Percentiles rank a stretch among this genome's conserved stretches.
Conservation (phyloP, 2,329 filamentous ascomycete genomes). For the Diaporthe amygdali region DNA sequence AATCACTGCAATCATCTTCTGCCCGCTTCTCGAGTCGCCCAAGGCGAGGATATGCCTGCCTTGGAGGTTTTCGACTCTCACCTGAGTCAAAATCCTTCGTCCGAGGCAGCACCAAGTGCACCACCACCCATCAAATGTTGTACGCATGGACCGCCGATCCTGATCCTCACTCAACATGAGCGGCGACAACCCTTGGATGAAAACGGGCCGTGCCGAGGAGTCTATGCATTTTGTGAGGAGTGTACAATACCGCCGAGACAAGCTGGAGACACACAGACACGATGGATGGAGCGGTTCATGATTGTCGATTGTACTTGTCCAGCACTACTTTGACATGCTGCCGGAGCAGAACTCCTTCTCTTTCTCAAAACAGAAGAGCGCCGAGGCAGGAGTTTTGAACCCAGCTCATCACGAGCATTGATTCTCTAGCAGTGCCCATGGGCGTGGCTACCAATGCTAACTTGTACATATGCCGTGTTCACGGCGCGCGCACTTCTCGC, state of each 20-base stretch:
- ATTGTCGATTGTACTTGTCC: background rate
- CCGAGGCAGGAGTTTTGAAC: background rate
- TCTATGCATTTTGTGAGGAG: background rate
- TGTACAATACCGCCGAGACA: background rate
- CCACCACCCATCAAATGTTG: background rate
- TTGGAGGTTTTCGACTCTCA: background rate
- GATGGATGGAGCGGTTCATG: too few species aligned
- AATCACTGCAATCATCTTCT: background rate
- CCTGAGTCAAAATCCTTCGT: background rate
- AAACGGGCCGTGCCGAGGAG: constrained; percentile 7
- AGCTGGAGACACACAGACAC: background rate
- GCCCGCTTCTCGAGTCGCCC: background rate
- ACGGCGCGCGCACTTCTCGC: constrained; percentile 1
- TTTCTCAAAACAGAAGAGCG: background rate
- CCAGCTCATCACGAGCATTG: background rate
- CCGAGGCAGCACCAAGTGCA: background rate
- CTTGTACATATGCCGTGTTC: background rate
- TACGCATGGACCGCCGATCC: background rate
- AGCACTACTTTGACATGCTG: background rate
- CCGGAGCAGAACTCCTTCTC: too few species aligned
- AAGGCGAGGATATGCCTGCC: constrained; percentile 1
- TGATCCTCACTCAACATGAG: background rate
- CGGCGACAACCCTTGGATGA: background rate
- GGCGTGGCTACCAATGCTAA: background rate
- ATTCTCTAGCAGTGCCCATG: background rate